These are phyloP conservation scores for Laguncularia racemosa DNA, from an alignment of 345 rosid species.

Conservation along the genomic window DNA sequence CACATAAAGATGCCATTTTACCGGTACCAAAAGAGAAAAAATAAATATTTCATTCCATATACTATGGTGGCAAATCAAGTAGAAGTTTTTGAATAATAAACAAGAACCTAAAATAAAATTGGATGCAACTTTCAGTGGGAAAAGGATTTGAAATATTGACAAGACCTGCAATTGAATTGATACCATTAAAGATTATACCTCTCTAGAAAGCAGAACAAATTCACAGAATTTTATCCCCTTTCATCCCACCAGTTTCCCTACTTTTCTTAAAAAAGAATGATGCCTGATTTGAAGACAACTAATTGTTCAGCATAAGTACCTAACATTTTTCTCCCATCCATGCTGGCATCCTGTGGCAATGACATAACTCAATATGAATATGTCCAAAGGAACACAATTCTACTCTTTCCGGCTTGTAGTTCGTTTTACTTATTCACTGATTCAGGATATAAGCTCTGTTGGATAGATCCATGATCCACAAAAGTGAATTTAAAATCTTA, in stretches of 20 bases:
- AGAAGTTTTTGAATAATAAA: constrained; percentile 20
- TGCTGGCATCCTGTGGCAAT: background rate
- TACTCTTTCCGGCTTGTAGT: too few relatives aligned
- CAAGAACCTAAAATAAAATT: constrained; percentile 12
- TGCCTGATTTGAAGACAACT: constrained; percentile 6
- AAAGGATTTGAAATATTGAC: constrained; percentile 40
- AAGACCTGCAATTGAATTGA: constrained; percentile 27
- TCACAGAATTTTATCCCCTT: constrained; percentile 33
- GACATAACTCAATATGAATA: constrained; percentile 3
- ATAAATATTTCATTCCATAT: constrained; percentile 3
- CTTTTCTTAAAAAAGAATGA: constrained; percentile 8
- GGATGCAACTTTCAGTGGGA: constrained; percentile 32
- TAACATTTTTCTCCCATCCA: background rate
- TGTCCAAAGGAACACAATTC: too few relatives aligned
- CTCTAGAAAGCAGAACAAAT: constrained; percentile 39
- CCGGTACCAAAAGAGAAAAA: constrained; percentile 5
- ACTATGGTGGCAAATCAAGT: constrained; percentile 35
- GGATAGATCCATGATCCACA: too few relatives aligned
- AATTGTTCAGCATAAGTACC: background rate
- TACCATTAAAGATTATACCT: constrained; percentile 35
- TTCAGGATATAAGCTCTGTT: too few relatives aligned
- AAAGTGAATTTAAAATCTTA: too few relatives aligned
- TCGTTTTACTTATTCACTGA: too few relatives aligned
- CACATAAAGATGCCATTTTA: constrained; percentile 32
- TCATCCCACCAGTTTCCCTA: constrained; percentile 10